Conservation (phyloP, 2,329 filamentous ascomycete genomes). For the Colletotrichum sublineola region DNA sequence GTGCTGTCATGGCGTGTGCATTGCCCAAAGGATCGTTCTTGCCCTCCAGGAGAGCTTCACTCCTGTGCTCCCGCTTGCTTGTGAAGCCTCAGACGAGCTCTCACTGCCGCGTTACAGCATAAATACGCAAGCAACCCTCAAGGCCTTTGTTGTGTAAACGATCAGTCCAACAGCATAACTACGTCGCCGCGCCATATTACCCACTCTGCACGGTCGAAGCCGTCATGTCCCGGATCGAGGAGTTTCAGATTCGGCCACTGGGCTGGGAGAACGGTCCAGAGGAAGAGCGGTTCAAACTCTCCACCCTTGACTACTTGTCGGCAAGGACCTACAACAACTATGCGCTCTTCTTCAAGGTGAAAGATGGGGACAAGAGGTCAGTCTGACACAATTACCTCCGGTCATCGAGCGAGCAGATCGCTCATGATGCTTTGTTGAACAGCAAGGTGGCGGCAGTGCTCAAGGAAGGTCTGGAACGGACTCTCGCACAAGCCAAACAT, state of each 20-base stretch:
- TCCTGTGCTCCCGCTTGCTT: too few relatives aligned
- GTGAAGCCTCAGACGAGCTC: neutral
- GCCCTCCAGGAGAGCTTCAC: too few relatives aligned
- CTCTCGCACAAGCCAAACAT: too few relatives aligned
- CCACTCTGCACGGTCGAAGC: too few relatives aligned
- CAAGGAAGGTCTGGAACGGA: constrained; percentile 51
- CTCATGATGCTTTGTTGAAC: neutral
- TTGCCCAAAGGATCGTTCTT: too few relatives aligned
- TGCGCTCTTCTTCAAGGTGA: constrained; percentile 54
- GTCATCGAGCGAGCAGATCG: neutral
- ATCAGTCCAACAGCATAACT: neutral
- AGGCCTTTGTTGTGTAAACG: neutral
- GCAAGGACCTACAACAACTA: constrained; percentile 54
- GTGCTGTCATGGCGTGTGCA: too few relatives aligned
- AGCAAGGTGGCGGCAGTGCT: constrained; percentile 46
- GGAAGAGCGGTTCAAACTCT: constrained; percentile 54
- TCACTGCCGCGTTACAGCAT: neutral
- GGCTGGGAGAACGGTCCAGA: constrained; percentile 55
- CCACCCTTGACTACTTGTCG: constrained; percentile 54
- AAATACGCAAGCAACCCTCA: neutral
- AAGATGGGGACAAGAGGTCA: constrained; percentile 48
- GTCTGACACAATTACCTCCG: too few relatives aligned
- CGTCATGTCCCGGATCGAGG: constrained; percentile 48
- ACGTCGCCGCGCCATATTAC: neutral
- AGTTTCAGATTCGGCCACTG: constrained; percentile 49